Base-by-base conservation (phyloP, 305 asterid genomes). In the Fraxinus greggii region DNA sequence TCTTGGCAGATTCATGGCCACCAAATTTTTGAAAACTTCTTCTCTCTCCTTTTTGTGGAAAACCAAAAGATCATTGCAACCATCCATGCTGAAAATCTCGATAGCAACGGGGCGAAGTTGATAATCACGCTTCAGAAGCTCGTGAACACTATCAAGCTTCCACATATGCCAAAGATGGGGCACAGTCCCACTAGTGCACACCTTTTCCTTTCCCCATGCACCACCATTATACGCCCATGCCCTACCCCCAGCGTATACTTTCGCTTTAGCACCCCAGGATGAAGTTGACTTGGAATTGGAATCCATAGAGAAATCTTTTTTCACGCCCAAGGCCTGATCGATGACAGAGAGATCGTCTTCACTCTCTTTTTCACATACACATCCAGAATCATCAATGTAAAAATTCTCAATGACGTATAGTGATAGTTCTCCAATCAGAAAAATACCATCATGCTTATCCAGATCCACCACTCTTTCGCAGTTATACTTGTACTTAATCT, bases 181-280 rank as follows among this genome's bases (percentile, higher is more conserved):
- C 82, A 91, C 93, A 84, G 89, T 92, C 61, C 98, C 90, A 83
- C 91, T 89, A 82, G 87, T 88, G 79, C 92, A 90, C 79, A 92
- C 90, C 84, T 91, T 97, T 88, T 97, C 99, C 91, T 92, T 97
- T 32, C 99, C 99, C 99, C 99, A 97, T 28, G 98, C 98, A 80
- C 99, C 99, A 84, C 99, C 99, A 87, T 89, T 97, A 77, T 92
- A 97, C 21, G 98, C 98, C 99, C 98, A 97, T 79, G 99, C 99
- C 89, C 98, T 90, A 79, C 97, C 99, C 79, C 97, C 97, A 75
- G 88, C 87, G 81, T 90, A 90, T 82, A 94, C 84, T 89, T 89
- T 95, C 31, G 83, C 90, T 45, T 98, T 85, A 56, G 90, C 94
- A 89, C 90, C 92, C 99, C 98, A 95, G 28, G 97, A 93, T 78